A percentile compares a stretch with the other conserved stretches of the same genome.
These are phyloP conservation scores for Malus hybrid DNA, from an alignment of 331 rosid genomes.

Conservation along the genomic window DNA sequence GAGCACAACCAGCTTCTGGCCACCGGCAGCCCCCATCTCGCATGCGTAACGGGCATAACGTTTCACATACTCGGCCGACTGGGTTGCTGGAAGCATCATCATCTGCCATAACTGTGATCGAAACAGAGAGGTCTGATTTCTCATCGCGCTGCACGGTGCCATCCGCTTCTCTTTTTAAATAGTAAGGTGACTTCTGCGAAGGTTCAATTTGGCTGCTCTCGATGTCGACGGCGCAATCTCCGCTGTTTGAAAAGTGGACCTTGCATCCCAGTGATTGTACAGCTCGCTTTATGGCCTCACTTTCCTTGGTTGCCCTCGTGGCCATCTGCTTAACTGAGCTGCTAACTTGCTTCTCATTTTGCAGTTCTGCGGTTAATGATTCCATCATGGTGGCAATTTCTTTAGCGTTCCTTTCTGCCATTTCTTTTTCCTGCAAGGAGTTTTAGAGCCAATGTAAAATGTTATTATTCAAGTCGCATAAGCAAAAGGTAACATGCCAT, in stretches of 20 bases:
- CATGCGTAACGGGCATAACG: constrained; percentile 63
- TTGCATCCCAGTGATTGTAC: constrained; percentile 83
- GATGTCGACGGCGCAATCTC: constrained; percentile 62
- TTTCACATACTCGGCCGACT: constrained; percentile 53
- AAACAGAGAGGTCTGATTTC: constrained; percentile 41
- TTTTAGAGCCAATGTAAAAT: neutral
- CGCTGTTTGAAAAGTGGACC: constrained; percentile 56
- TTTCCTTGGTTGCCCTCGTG: constrained; percentile 61
- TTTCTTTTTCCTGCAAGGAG: constrained; percentile 68
- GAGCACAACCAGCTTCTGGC: constrained; percentile 91
- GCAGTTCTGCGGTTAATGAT: constrained; percentile 52
- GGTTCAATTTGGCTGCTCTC: constrained; percentile 45
- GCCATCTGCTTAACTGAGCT: constrained; percentile 47
- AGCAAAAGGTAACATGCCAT: neutral
- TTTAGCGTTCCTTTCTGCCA: constrained; percentile 67
- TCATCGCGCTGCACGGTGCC: constrained; percentile 28
- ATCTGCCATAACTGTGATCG: constrained; percentile 35
- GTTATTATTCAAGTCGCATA: neutral
- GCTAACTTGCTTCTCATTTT: constrained; percentile 52
- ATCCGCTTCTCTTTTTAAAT: constrained; percentile 37
- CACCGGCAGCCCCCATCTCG: constrained; percentile 78
- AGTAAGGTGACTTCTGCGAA: constrained; percentile 16
- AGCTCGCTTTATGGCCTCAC: constrained; percentile 73
- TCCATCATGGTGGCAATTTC: constrained; percentile 55
- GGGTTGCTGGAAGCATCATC: constrained; percentile 30